A percentile compares a stretch with the other conserved stretches of the same genome.
phyloP scores from a whole-genome alignment of 1,284 basidiomycete genomes.

The Grifola frondosa region DNA sequence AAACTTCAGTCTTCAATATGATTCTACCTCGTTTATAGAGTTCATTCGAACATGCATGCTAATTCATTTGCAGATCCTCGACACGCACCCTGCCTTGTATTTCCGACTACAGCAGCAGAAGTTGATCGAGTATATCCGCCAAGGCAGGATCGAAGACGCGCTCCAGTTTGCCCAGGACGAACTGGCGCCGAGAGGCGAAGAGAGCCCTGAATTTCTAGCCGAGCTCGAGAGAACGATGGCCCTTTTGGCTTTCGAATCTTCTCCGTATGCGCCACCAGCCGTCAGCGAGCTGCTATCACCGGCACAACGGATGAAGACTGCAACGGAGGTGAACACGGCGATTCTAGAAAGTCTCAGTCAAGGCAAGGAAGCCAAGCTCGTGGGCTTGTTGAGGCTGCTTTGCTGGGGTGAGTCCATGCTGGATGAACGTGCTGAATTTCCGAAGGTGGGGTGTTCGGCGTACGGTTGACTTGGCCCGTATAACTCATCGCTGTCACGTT shows the following conservation, averaged over 20 bases:
- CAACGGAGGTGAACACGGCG: conserved; percentile 92
- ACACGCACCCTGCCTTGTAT: conserved; percentile 87
- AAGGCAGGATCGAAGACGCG: conserved; percentile 77
- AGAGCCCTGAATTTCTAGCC: conserved; percentile 88
- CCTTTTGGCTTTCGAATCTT: conserved; percentile 85
- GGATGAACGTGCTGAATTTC: conserved; percentile 73
- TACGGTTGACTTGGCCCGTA: background rate
- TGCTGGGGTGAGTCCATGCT: conserved; percentile 87
- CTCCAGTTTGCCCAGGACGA: conserved; percentile 91
- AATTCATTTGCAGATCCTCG: conserved; percentile 73
- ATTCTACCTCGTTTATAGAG: conserved; percentile 36
- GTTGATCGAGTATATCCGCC: conserved; percentile 92
- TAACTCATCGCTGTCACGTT: too few species aligned
- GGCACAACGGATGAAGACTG: conserved; percentile 88
- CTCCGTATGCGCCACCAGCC: conserved; percentile 57
- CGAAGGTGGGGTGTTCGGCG: conserved; percentile 47
- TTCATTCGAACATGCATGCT: conserved; percentile 15
- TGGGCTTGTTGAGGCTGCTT: conserved; percentile 82
- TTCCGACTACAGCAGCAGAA: conserved; percentile 94
- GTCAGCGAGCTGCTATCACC: conserved; percentile 82
- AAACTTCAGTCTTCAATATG: conserved; percentile 96
- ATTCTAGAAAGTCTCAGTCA: conserved; percentile 91
- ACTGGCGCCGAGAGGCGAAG: conserved; percentile 91
- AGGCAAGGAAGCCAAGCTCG: conserved; percentile 89
- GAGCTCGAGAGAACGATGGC: conserved; percentile 97